Percentiles rank a stretch among this genome's conserved stretches.
These are phyloP conservation scores for Malus fusca DNA, from an alignment of 306 rosid species.

Conservation along the genomic window DNA sequence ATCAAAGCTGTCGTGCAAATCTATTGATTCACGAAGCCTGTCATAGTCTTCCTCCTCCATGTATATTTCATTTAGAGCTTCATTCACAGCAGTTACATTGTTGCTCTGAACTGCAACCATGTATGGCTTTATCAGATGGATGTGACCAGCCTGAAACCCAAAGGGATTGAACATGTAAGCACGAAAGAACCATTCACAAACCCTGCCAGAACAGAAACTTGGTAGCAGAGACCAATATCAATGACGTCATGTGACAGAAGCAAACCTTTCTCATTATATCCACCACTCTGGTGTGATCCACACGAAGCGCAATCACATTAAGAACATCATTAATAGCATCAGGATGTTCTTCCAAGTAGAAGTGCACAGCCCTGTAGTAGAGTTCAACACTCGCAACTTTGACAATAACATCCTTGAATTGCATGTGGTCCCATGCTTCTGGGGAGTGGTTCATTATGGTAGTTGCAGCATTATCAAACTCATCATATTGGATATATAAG, in stretches of 20 bases:
- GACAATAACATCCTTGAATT: conserved; percentile 75
- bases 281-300: conserved; percentile 94
- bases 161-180: neutral
- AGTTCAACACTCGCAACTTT: conserved; percentile 96
- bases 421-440: conserved; percentile 99
- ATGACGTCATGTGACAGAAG: neutral
- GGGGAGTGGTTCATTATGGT: conserved; percentile 98
- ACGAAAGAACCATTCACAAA: neutral
- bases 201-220: neutral
- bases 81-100: conserved; percentile 96
- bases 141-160: conserved; percentile 77
- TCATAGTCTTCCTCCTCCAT: conserved; percentile 98
- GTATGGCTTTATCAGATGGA: conserved; percentile 91
- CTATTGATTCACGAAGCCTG: conserved; percentile 87
- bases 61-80: conserved; percentile 91
- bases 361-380: conserved; percentile 89
- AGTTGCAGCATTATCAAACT: conserved; percentile 94
- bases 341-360: conserved; percentile 94
- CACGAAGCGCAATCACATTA: conserved; percentile 93
- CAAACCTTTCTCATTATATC: conserved; percentile 93
- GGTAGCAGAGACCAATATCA: neutral
- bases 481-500: conserved; percentile 84
- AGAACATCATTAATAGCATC: conserved; percentile 91
- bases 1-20: conserved; percentile 89
- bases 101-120: conserved; percentile 98